Evolutionary conservation across 2,329 filamentous ascomycete genomes (phyloP).

Genomic region (Penicillium sp.): DNA sequence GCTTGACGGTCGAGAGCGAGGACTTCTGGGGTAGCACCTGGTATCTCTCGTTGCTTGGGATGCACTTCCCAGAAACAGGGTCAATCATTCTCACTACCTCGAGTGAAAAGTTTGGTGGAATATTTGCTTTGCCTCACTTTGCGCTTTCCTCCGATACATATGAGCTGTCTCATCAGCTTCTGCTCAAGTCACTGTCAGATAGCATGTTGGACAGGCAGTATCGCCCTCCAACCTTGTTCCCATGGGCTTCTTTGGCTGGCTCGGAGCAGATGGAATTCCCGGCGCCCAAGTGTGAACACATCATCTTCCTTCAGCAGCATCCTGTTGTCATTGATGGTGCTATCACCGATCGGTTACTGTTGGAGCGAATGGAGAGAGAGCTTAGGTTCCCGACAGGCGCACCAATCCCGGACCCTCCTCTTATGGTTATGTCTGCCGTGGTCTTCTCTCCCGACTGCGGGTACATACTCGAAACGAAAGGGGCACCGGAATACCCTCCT

Average conservation of each 20-base stretch:
- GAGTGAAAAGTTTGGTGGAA: constrained; percentile 89
- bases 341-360: constrained; percentile 32
- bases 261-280: constrained; percentile 49
- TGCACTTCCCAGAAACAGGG: constrained; percentile 82
- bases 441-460: constrained; percentile 66
- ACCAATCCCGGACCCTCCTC: constrained; percentile 50
- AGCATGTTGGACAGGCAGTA: constrained; percentile 64
- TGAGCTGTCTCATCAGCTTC: constrained; percentile 58
- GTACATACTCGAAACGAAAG: constrained; percentile 62
- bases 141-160: constrained; percentile 59
- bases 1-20: constrained; percentile 70
- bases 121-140: constrained; percentile 85
- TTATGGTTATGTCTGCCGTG: constrained; percentile 58
- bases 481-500: constrained; percentile 53
- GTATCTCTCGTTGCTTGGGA: constrained; percentile 76
- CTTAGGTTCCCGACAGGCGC: constrained; percentile 59
- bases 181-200: constrained; percentile 70
- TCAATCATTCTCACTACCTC: constrained; percentile 80
- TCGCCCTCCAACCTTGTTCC: constrained; percentile 57
- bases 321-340: constrained; percentile 34
- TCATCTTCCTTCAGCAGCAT: constrained; percentile 74
- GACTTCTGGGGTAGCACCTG: constrained; percentile 69
- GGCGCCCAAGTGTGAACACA: constrained; percentile 79
- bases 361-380: constrained; percentile 58
- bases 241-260: constrained; percentile 71